Percentiles rank a stretch among this genome's conserved stretches.
Conservation (phyloP, 306 rosid species). For the Amphicarpaea edgeworthii region DNA sequence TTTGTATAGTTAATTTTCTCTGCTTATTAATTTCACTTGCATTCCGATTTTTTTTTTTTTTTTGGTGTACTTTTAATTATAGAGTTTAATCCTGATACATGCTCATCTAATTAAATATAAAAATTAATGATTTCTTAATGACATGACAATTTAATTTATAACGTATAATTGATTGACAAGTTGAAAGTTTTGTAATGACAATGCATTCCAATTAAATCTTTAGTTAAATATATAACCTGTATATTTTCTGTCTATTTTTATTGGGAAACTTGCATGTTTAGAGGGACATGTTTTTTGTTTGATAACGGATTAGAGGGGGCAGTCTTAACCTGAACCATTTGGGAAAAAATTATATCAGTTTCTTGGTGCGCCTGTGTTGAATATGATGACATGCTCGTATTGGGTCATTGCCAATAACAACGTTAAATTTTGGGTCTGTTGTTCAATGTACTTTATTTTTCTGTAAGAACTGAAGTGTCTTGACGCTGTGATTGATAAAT, state of each 20-base stretch:
- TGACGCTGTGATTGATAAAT: constrained; percentile 11
- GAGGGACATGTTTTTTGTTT: constrained; percentile 4
- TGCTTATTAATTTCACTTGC: neutral
- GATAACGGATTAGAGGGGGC: neutral
- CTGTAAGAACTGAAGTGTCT: constrained; percentile 18
- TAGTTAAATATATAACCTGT: neutral
- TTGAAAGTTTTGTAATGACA: too few relatives aligned
- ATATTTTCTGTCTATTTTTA: neutral
- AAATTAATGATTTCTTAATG: neutral
- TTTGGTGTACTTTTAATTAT: neutral
- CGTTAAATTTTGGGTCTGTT: neutral
- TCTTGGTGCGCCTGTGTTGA: neutral
- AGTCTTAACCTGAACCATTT: neutral
- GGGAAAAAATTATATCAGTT: neutral
- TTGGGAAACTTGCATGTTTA: neutral
- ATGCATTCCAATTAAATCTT: neutral
- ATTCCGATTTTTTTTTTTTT: neutral
- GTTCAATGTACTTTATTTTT: constrained; percentile 6
- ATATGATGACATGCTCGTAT: neutral
- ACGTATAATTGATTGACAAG: neutral
- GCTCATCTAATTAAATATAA: neutral
- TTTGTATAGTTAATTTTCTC: neutral
- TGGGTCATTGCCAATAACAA: neutral
- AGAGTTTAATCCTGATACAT: neutral
- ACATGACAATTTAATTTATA: neutral